phyloP scores from a whole-genome alignment of 345 rosid genomes.

The Mallotus nudiflorus region DNA sequence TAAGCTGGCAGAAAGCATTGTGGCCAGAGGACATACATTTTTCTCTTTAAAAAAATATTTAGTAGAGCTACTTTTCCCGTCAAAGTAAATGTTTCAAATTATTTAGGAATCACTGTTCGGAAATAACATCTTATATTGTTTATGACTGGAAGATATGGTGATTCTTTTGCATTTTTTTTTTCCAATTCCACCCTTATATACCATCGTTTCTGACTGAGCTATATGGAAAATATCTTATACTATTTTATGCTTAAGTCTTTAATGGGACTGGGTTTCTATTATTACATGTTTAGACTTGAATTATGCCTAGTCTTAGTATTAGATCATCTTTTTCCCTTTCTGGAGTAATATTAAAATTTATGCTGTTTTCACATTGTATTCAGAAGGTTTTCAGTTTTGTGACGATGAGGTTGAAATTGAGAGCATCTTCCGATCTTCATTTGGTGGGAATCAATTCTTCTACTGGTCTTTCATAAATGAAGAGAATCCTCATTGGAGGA shows the following conservation, averaged over 20 bases:
- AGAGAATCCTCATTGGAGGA: conserved; percentile 42
- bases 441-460: conserved; percentile 57
- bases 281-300: neutral
- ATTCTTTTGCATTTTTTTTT: neutral
- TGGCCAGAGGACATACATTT: neutral
- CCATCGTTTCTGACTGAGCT: no score
- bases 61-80: neutral
- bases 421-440: conserved; percentile 57
- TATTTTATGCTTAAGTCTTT: neutral
- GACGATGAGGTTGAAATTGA: conserved; percentile 53
- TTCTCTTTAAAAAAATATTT: no score
- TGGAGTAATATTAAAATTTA: conserved; percentile 9
- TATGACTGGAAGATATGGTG: neutral
- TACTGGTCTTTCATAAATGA: conserved; percentile 69
- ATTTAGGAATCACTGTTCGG: neutral
- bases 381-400: conserved; percentile 63
- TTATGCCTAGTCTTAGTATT: neutral
- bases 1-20: neutral
- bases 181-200: neutral
- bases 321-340: neutral
- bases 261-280: neutral
- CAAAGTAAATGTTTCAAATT: no score
- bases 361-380: conserved; percentile 25
- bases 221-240: neutral
- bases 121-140: neutral